phyloP scores from a whole-genome alignment of 2,329 filamentous ascomycete species.

The Hypoxylon sp. region DNA sequence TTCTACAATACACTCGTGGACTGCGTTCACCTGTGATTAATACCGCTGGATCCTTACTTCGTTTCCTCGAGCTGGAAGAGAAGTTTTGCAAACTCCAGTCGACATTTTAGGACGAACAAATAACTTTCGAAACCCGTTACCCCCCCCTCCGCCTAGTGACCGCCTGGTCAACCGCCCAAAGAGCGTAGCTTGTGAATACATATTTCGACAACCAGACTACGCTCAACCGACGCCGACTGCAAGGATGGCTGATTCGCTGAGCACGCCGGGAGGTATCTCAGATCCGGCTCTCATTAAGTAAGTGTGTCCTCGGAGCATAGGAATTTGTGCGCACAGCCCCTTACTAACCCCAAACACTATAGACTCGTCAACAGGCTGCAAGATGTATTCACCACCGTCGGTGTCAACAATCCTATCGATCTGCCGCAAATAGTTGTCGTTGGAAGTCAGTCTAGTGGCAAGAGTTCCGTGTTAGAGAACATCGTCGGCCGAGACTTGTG shows the following conservation, averaged over 20 bases:
- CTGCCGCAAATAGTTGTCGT: slow-evolving; percentile 98
- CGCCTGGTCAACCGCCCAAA: slow-evolving; percentile 19
- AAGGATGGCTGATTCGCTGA: slow-evolving; percentile 53
- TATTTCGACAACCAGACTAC: slow-evolving; percentile 31
- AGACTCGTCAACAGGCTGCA: slow-evolving; percentile 98
- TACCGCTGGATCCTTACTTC: slow-evolving; percentile 9
- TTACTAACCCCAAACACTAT: slow-evolving; percentile 50
- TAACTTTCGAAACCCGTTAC: slow-evolving; percentile 18
- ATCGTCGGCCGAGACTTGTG: slow-evolving; percentile 99
- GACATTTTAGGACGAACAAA: slow-evolving; percentile 16
- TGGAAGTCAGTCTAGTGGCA: slow-evolving; percentile 98
- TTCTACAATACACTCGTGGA: slow-evolving; percentile 26
- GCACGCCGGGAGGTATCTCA: slow-evolving; percentile 70
- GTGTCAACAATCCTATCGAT: slow-evolving; percentile 99
- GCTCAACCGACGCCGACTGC: slow-evolving; percentile 8
- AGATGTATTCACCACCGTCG: slow-evolving; percentile 98
- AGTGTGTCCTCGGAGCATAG: slow-evolving; percentile 48
- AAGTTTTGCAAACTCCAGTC: slow-evolving; percentile 10
- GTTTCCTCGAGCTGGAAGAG: slow-evolving; percentile 12
- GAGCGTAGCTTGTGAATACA: slow-evolving; percentile 27
- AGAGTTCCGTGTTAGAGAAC: slow-evolving; percentile 98
- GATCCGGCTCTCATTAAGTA: slow-evolving; percentile 76
- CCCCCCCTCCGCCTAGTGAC: slow-evolving; percentile 17
- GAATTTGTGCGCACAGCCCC: slow-evolving; percentile 38
- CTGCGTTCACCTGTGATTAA: slow-evolving; percentile 36